Evolutionary conservation across 2,329 filamentous ascomycete genomes (phyloP), one percentile per base, ranked within the genome.

Genomic region (Aphanocladium album): DNA sequence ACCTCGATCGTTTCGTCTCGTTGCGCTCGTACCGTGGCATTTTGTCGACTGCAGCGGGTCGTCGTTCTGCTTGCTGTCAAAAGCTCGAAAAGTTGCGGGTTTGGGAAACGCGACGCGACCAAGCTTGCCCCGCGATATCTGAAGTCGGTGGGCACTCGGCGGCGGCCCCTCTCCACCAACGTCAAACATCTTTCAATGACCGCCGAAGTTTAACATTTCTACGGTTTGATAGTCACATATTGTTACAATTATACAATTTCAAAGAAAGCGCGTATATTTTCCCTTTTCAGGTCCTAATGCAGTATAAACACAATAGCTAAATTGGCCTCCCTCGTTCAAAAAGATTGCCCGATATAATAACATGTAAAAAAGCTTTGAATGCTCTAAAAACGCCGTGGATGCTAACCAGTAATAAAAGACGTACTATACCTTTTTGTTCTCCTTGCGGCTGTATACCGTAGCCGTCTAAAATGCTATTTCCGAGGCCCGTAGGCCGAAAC

Each of bases 21-120:
- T 19, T 17, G 12, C 1, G 12, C 17, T 19, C 64, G 4, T 64
- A 70, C 69, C 69, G 64, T 59, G 69, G 69, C 69, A 71, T 70
- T 39, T 62, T 68, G 35, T 25, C 56, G 21, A 23, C 46, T 33
- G 33, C 23, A 2, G 27, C 50, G 37, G 58, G 43, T 55, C n/a
- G 43, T 60, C 19, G n/a, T 27, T 12, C 14, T 14, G 49, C 45
- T 30, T 30, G 25, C 23, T 3, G 23, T 39, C 30, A 4, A 11
- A 19, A 50, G 25, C 45, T 57, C 27, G 9, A n/a, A 33, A 19
- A 43, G 27, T 58, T 57, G 54, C 41, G 56, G 30, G 39, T 51
- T 52, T 30, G 23, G 57, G 49, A 59, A 53, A 59, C 57, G 57
- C 49, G 57, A 59, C 57, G 49, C 57, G 57, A 33, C 14, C 37